Evolutionary conservation across 2,329 filamentous ascomycete species (phyloP), one percentile per base, ranked within the genome.

Genomic region (Aspergillus uvarum): DNA sequence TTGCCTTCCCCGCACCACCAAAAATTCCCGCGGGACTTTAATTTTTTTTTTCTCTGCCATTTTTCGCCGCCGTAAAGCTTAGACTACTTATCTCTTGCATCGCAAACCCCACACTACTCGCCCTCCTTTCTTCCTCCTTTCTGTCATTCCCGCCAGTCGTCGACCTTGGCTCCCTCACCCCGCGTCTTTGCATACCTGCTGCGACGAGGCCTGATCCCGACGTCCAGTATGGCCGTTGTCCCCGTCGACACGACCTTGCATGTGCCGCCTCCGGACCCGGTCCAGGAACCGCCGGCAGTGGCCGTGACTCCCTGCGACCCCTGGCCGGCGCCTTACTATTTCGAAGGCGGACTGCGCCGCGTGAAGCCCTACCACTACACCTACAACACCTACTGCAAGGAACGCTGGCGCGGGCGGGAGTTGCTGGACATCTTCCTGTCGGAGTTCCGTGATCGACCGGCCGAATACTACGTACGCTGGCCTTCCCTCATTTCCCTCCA

Each of bases 301-400:
- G 64, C 63, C n/a, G 63, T 73, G 21, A 75, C 72, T 3, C 74
- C 74, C 10, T 74, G 74, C 53, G 68, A 71, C 24, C 85, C 85
- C 2, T 87, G 84, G 82, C 84, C 85, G 51, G 79, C 81, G 59
- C 92, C 92, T 0, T 98, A 97, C 77, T 89, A 89, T 69, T 82
- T 96, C 63, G 89, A 96, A 68, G 88, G 89, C 67, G 92, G 91
- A 8, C 80, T 99, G 63, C 88, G 93, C 54, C 88, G 92, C 64
- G 89, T 97, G 32, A 83, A 83, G 48, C 94, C 94, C 3, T 98
- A 99, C 73, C 87, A 95, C 74, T 97, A 84, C 75, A 97, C 93
- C 2, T 97, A 97, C 81, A 96, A 96, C 73, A 97, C 94, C 0
- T 92, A 87, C 79, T 95, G 91, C 81, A 99, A 98, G 78, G 85